Conservation (phyloP, 331 rosid species). For the Acacia pycnantha region DNA sequence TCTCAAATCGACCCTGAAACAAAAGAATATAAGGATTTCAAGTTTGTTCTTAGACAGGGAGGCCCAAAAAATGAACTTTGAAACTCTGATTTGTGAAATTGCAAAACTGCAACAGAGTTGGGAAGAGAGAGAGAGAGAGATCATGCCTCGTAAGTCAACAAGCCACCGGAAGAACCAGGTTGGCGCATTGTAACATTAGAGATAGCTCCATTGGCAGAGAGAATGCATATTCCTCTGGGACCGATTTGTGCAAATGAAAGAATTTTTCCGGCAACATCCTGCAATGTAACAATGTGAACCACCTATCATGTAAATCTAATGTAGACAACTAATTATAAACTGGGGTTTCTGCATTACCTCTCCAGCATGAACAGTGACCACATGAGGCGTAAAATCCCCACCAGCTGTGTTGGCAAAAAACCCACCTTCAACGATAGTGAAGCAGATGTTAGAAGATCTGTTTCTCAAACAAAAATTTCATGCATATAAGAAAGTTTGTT, state of each 20-base stretch:
- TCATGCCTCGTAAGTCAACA: constrained; percentile 76
- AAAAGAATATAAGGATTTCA: background rate
- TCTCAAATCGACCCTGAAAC: constrained; percentile 88
- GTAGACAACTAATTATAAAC: background rate
- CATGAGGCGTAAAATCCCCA: constrained; percentile 70
- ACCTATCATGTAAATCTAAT: background rate
- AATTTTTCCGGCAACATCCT: constrained; percentile 81
- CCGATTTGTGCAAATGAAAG: constrained; percentile 61
- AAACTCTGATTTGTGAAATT: background rate
- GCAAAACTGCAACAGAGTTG: background rate
- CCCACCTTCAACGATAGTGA: constrained; percentile 55
- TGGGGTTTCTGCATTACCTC: constrained; percentile 53
- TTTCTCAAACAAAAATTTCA: background rate
- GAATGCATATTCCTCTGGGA: constrained; percentile 67
- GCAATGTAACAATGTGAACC: constrained; percentile 26
- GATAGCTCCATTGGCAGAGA: constrained; percentile 78
- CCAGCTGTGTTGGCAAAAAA: constrained; percentile 53
- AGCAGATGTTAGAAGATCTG: constrained; percentile 18
- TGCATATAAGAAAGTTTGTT: constrained; percentile 21
- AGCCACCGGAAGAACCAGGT: constrained; percentile 63
- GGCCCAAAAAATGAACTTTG: background rate
- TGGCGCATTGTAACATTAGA: constrained; percentile 77
- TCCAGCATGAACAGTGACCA: constrained; percentile 61
- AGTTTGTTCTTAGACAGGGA: constrained; percentile 5
- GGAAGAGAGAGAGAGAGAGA: constrained; percentile 10